These are phyloP conservation scores for Cruciata laevipes DNA, from an alignment of 257 asterid species.

Conservation along the genomic window DNA sequence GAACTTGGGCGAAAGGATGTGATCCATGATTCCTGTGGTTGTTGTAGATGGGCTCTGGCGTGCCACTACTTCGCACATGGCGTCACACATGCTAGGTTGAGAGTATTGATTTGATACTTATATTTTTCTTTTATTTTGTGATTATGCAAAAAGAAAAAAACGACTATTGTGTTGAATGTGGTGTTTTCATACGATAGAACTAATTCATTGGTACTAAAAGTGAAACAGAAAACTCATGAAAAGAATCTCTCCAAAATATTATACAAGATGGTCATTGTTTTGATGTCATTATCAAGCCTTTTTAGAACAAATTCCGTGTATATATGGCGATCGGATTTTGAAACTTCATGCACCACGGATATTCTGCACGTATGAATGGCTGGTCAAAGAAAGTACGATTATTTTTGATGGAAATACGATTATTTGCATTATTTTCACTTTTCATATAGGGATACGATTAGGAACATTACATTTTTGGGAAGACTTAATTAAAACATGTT, in stretches of 20 bases:
- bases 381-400: too few species aligned
- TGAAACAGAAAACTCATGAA: background rate
- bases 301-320: too few species aligned
- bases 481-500: too few species aligned
- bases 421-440: too few species aligned
- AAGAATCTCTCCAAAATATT: background rate
- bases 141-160: background rate
- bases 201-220: background rate
- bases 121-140: background rate
- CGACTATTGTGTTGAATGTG: too few species aligned
- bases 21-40: slow-evolving; percentile 28
- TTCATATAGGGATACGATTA: too few species aligned
- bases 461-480: too few species aligned
- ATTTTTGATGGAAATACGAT: too few species aligned
- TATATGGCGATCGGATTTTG: background rate
- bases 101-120: background rate
- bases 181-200: background rate
- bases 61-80: slow-evolving; percentile 22
- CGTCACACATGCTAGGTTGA: slow-evolving; percentile 10
- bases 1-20: slow-evolving; percentile 12
- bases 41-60: background rate
- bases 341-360: background rate
- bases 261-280: background rate
- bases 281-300: background rate
- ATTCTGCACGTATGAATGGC: too few species aligned